phyloP scores from a whole-genome alignment of 2,329 filamentous ascomycete genomes.

The Canariomyces notabilis region DNA sequence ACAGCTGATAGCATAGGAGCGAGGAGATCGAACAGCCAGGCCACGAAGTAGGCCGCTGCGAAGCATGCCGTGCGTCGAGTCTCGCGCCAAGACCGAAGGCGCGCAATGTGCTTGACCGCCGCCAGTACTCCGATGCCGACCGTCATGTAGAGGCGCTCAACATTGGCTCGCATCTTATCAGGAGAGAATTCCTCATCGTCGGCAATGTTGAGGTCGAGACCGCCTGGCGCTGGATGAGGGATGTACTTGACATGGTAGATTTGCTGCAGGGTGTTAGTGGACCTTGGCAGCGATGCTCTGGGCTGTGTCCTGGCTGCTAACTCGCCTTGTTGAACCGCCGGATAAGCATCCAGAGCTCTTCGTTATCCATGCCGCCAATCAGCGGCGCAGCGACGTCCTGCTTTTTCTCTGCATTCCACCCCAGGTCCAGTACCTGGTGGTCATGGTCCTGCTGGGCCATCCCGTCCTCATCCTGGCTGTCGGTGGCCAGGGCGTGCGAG shows the following conservation, averaged over 20 bases:
- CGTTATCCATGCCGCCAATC: slow-evolving; percentile 64
- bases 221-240: slow-evolving; percentile 53
- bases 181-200: slow-evolving; percentile 82
- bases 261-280: slow-evolving; percentile 35
- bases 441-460: slow-evolving; percentile 44
- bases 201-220: slow-evolving; percentile 73
- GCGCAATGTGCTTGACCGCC: slow-evolving; percentile 67
- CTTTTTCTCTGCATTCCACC: slow-evolving; percentile 63
- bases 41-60: slow-evolving; percentile 46
- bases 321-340: slow-evolving; percentile 67
- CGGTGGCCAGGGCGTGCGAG: slow-evolving; percentile 41
- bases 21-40: slow-evolving; percentile 71
- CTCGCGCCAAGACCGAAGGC: slow-evolving; percentile 77
- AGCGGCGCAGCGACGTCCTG: slow-evolving; percentile 53
- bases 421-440: slow-evolving; percentile 58
- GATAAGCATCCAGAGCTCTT: slow-evolving; percentile 67
- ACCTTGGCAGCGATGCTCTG: too few species aligned
- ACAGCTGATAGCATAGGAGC: slow-evolving; percentile 55
- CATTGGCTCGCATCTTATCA: slow-evolving; percentile 71
- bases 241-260: slow-evolving; percentile 65
- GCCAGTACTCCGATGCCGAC: slow-evolving; percentile 63
- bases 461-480: slow-evolving; percentile 40
- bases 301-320: too few species aligned
- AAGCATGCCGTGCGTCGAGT: slow-evolving; percentile 62
- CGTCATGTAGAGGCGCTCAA: slow-evolving; percentile 79